Percentiles rank a stretch among this genome's conserved stretches.
phyloP scores from a whole-genome alignment of 1,284 basidiomycete species.

The Ustilago cynodontis region DNA sequence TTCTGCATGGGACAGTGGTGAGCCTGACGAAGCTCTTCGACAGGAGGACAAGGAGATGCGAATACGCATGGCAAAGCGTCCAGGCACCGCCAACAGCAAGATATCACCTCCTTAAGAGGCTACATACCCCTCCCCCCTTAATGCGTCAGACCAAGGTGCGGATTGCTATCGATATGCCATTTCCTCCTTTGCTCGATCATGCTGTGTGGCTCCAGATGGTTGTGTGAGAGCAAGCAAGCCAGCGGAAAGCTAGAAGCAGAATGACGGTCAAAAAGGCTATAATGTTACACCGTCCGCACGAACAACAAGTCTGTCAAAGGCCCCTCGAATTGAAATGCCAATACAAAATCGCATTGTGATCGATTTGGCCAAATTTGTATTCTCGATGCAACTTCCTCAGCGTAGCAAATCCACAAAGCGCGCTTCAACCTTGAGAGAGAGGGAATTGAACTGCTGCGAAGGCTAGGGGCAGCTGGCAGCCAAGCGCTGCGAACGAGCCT shows the following conservation, averaged over 20 bases:
- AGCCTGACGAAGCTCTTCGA: constrained; percentile 18
- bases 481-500: background rate
- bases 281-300: constrained; percentile 6
- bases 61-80: constrained; percentile 28
- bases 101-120: background rate
- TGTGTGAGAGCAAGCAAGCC: background rate
- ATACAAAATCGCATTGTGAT: constrained; percentile 29
- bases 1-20: constrained; percentile 21
- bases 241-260: too few relatives aligned
- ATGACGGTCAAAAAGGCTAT: background rate
- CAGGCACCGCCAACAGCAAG: constrained; percentile 1
- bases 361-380: constrained; percentile 21
- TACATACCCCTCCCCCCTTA: background rate
- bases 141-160: background rate
- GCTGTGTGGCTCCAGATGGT: background rate
- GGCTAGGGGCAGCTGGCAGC: constrained; percentile 34
- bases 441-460: background rate
- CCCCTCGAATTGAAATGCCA: constrained; percentile 3
- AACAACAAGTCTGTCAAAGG: background rate
- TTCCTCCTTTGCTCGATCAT: background rate
- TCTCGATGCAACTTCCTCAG: constrained; percentile 28
- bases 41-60: constrained; percentile 34
- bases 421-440: background rate
- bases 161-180: background rate
- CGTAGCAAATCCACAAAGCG: background rate